Evolutionary conservation across 192 early-diverging fungal species (phyloP), one percentile per base, ranked within the genome.

Genomic region (Linnemannia hyalina): DNA sequence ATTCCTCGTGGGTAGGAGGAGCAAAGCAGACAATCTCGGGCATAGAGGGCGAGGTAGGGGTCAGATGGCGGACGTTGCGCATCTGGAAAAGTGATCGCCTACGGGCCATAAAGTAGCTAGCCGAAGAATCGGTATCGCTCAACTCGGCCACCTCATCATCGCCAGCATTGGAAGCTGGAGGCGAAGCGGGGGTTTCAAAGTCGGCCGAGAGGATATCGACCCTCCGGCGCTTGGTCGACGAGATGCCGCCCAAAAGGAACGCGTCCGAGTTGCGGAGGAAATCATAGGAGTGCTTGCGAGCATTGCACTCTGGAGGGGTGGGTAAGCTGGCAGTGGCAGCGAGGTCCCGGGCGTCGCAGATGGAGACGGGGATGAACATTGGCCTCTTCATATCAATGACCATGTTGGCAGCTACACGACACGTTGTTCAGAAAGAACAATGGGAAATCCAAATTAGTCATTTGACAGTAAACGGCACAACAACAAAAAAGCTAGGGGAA

Each of bases 281-380:
- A 49, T 82, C 82, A 70, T 80, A 88, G 2, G 87, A 82, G 70
- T 88, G 87, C 77, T 83, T 88, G 41, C 87, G 87, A 23, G 72
- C 71, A 42, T 88, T 80, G 76, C 77, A 81, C 54, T 73, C 87
- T 46, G 87, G 87, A 41, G 84, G 84, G 1, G 84, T 86, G 6
- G 84, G 84, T 23, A 86, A 54, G 49, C 78, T 77, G 6, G 84
- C 75, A 65, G 74, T 74, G 32, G 84, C 80, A 46, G 68, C 84
- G 70, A 86, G 77, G 44, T 86, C 84, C 44, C 84, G 77, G 38
- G 84, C 49, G 55, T 86, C 84, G 41, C 84, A 86, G 72, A 86
- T 86, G 6, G 84, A 86, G 65, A 86, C 84, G 18, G 84, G 84
- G 36, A 86, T 86, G 75, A 86, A 86, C 84, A 86, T 86, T 15